These are phyloP conservation scores for Xylariales sp. DNA, from an alignment of 2,329 filamentous ascomycete genomes.

Conservation along the genomic window DNA sequence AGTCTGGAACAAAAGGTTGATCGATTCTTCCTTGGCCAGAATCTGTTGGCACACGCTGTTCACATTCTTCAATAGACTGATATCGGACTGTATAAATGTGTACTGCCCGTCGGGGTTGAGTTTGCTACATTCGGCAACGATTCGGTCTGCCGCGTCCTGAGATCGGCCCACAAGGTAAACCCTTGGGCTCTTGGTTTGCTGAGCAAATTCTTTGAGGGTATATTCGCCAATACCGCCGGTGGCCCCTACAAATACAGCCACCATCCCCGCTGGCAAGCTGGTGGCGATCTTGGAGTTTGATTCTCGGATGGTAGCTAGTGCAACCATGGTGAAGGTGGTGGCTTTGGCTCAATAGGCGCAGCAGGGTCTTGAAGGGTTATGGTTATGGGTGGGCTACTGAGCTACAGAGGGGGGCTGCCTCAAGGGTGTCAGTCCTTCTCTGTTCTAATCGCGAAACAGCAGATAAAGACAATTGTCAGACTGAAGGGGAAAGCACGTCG, in stretches of 20 bases:
- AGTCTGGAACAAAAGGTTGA: constrained; percentile 46
- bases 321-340: too few species aligned
- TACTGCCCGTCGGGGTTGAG: constrained; percentile 40
- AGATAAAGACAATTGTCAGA: too few species aligned
- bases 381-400: too few species aligned
- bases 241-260: constrained; percentile 46
- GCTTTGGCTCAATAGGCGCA: too few species aligned
- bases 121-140: constrained; percentile 34
- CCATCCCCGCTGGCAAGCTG: constrained; percentile 30
- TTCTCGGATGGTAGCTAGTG: neutral
- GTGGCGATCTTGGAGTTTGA: neutral
- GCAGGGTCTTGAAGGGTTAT: too few species aligned
- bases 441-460: too few species aligned
- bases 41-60: constrained; percentile 47
- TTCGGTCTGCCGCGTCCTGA: constrained; percentile 31
- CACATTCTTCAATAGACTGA: constrained; percentile 40
- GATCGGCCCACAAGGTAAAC: constrained; percentile 46
- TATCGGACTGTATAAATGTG: constrained; percentile 39
- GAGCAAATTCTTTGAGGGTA: constrained; percentile 39
- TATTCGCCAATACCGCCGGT: constrained; percentile 47
- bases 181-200: constrained; percentile 31
- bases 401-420: too few species aligned
- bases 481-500: too few species aligned
- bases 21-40: constrained; percentile 39
- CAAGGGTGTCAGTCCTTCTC: too few species aligned